Conservation (phyloP, 176 grass and related monocot genomes). For the Tillandsia leiboldiana region DNA sequence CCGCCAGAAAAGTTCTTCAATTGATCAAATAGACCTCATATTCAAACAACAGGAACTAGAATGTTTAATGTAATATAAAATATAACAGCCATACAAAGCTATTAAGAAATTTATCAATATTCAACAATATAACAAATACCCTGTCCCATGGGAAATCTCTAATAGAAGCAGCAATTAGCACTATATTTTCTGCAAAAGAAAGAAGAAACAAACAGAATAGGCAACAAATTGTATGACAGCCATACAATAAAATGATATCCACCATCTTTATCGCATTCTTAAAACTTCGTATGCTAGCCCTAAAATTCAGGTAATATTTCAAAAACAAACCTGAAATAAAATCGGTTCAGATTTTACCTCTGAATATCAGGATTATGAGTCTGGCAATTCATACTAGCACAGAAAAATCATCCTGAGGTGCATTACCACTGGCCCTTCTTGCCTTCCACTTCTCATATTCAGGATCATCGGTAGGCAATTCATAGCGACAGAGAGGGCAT, state of each 20-base stretch:
- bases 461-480: slow-evolving; percentile 66
- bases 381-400: no score
- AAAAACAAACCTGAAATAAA: background rate
- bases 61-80: no score
- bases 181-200: background rate
- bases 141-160: background rate
- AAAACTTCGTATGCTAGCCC: background rate
- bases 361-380: no score
- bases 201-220: background rate
- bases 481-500: slow-evolving; percentile 76
- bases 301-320: slow-evolving; percentile 1
- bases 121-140: no score
- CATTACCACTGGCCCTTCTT: slow-evolving; percentile 7
- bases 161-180: background rate
- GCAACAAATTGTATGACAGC: background rate
- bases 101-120: no score
- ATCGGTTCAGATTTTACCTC: no score
- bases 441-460: slow-evolving; percentile 61
- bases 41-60: no score
- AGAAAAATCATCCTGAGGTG: background rate
- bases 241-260: background rate
- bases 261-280: background rate
- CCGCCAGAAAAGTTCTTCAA: no score
- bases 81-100: no score
- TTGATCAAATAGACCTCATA: no score